Evolutionary conservation across 495 filamentous ascomycete species (phyloP), one percentile per base, ranked within the genome.

Genomic region (Xylaria castorea): DNA sequence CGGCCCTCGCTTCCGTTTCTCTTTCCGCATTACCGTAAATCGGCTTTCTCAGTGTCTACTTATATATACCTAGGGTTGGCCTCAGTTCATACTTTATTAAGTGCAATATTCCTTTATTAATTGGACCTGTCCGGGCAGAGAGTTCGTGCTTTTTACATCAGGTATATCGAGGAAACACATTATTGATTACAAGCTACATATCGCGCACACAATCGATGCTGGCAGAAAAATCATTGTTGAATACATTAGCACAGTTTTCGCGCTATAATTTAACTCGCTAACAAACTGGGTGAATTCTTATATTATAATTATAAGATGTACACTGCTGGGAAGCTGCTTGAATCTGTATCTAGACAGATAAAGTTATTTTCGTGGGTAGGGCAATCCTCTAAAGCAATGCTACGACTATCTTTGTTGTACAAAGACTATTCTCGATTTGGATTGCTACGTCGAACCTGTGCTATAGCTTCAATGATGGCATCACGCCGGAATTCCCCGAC

Each of bases 351-450:
- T 11, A 62, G n/a, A 42, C 58, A 62, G 14, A 62, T 40, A 62
- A 62, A 40, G 11, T 62, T 34, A 62, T 62, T 34, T 25, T 62
- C 34, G 34, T 62, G 58, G 58, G 58, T 62, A 62, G 20, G 58
- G n/a, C 36, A 62, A 18, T 62, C 16, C 58, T 62, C 58, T 62
- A 62, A 1, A 62, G 32, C n/a, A 38, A 62, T 62, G n/a, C 58
- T 34, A n/a, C 36, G 58, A 25, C 58, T 34, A 42, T 62, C 58
- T 62, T 62, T 62, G 34, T 62, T 40, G n/a, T 62, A 62, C n/a
- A 62, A 40, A 62, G 42, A 62, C 58, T 34, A 62, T n/a, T 62
- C 58, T 62, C n/a, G 58, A n/a, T 62, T 34, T 62, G 58, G 58
- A 25, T 42, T 62, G n/a, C n/a, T 25, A 62, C 34, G 18, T 40